phyloP scores from a whole-genome alignment of 2,329 filamentous ascomycete genomes.

The Fonsecaea nubica region DNA sequence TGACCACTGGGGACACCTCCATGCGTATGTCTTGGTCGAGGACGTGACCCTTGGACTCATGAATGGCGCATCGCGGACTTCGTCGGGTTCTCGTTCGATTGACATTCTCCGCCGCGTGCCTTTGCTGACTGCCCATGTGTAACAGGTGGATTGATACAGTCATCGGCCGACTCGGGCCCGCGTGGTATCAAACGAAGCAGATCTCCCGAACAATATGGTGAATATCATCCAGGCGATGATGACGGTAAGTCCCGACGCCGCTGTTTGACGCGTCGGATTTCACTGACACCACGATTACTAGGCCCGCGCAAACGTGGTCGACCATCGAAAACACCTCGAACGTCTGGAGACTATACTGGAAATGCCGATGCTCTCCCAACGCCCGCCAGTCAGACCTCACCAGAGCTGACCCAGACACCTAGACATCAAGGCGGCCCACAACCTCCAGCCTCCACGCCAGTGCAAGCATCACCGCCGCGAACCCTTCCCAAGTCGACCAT shows the following conservation, averaged over 20 bases:
- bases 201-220: slow-evolving; percentile 72
- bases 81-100: slow-evolving; percentile 25
- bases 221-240: slow-evolving; percentile 59
- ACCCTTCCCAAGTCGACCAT: slow-evolving; percentile 64
- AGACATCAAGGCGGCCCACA: slow-evolving; percentile 41
- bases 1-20: slow-evolving; percentile 19
- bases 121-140: slow-evolving; percentile 47
- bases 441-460: slow-evolving; percentile 53
- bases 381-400: slow-evolving; percentile 42
- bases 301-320: slow-evolving; percentile 57
- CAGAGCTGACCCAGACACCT: slow-evolving; percentile 49
- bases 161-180: slow-evolving; percentile 53
- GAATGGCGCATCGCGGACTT: slow-evolving; percentile 26
- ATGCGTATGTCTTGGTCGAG: slow-evolving; percentile 19
- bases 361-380: slow-evolving; percentile 43
- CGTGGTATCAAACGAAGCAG: slow-evolving; percentile 81
- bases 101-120: slow-evolving; percentile 22
- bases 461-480: slow-evolving; percentile 62
- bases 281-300: slow-evolving; percentile 14
- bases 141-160: slow-evolving; percentile 48
- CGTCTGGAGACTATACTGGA: slow-evolving; percentile 44
- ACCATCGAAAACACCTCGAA: slow-evolving; percentile 56
- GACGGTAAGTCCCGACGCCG: slow-evolving; percentile 62
- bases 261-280: neutral
- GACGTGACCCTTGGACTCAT: neutral